Evolutionary conservation across 164 flowering plant genomes (phyloP), one percentile per base, ranked within the genome.

Genomic region (Cinnamomum micranthum): DNA sequence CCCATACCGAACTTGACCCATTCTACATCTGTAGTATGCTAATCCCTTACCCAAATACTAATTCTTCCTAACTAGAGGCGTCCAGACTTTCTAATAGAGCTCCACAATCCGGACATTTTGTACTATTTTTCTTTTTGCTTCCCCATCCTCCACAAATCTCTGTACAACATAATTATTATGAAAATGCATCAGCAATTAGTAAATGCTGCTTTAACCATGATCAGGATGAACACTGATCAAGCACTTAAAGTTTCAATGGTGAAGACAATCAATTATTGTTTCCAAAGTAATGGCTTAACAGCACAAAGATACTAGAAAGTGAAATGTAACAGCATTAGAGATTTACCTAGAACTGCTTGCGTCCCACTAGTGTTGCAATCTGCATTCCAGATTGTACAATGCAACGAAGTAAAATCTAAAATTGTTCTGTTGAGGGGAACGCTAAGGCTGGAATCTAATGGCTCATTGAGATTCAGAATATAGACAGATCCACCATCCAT

Each of bases 351-450:
- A 15, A 84, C 87, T 47, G 92, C 94, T 76, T 68, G 84, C 71
- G 74, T 75, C 23, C 84, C 81, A 80, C 81, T 76, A 70, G 73
- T 65, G 72, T 82, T 76, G 83, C 86, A 91, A 81, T 90, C 97
- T 73, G 91, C 91, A 27, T 90, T 84, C 98, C 98, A 95, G 64
- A 95, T 77, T 41, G 98, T 92, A 74, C 87, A 84, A 55, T 77
- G 80, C 74, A 88, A 75, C 28, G 90, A 79, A 78, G 86, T 83
- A 81, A 86, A 79, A 64, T 76, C 74, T 59, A 71, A 28, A 50
- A 86, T 62, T 71, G 81, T 80, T 63, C 60, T 77, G 25, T 77
- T 31, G n/a, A 77, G 20, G 66, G 75, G 75, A 75, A 25, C 19
- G 20, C 70, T 58, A 31, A 73, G 81, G 75, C 33, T 6, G 31